Evolutionary conservation across 163 green algal genomes (phyloP).

Genomic region (Trebouxia gelatinosa): DNA sequence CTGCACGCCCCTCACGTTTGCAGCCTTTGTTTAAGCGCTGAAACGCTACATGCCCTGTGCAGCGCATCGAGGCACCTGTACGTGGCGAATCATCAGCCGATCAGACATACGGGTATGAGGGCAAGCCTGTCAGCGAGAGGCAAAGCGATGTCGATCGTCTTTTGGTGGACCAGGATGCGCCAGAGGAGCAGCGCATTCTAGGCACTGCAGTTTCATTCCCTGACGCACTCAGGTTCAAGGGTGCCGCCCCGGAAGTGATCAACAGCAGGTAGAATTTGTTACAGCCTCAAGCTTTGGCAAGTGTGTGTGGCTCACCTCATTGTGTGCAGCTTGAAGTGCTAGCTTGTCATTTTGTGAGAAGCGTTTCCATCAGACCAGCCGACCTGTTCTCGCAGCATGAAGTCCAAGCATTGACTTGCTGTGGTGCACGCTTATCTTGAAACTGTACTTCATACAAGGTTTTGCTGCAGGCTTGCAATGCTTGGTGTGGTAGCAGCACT

Average conservation of each 20-base stretch:
- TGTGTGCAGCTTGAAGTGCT: background rate
- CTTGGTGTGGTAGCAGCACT: slow-evolving; percentile 42
- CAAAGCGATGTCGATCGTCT: background rate
- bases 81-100: background rate
- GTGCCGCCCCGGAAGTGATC: slow-evolving; percentile 7
- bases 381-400: background rate
- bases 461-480: slow-evolving; percentile 37
- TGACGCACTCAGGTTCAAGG: slow-evolving; percentile 39
- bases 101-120: background rate
- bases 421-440: background rate
- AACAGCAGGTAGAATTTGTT: slow-evolving; percentile 25
- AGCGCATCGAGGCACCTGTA: slow-evolving; percentile 28
- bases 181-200: background rate
- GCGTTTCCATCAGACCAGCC: background rate
- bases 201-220: slow-evolving; percentile 37
- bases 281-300: background rate
- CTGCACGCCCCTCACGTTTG: background rate
- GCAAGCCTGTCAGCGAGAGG: slow-evolving; percentile 5
- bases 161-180: background rate
- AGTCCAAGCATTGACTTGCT: background rate
- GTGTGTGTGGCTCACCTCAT: background rate
- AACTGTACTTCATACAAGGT: background rate
- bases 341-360: no score
- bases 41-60: background rate
- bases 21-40: background rate